A percentile compares a stretch with the other conserved stretches of the same genome.
Conservation (phyloP, 805 yeast species). For the Candida pseudofarinosa region DNA sequence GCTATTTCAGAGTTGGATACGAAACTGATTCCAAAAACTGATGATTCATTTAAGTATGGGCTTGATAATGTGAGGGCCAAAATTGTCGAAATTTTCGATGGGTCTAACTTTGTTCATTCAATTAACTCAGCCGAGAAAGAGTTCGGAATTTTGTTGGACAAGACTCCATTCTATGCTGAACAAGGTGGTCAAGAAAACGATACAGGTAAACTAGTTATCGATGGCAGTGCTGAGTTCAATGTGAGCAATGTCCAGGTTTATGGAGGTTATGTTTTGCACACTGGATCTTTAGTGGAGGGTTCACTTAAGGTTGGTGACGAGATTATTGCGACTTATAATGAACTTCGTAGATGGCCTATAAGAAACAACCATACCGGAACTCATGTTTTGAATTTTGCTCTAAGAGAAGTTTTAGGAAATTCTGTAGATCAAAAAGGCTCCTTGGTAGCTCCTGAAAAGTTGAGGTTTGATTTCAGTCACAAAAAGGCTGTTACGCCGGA, state of each 20-base stretch:
- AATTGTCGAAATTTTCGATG: conserved; percentile 68
- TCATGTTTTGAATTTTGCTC: conserved; percentile 85
- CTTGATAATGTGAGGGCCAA: conserved; percentile 64
- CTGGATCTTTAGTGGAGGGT: conserved; percentile 84
- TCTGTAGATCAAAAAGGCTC: conserved; percentile 95
- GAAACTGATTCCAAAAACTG: conserved; percentile 67
- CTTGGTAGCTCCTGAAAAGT: conserved; percentile 88
- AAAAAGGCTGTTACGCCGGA: conserved; percentile 73
- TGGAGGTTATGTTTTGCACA: conserved; percentile 94
- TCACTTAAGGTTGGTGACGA: conserved; percentile 59
- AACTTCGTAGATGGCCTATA: conserved; percentile 91
- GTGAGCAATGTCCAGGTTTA: conserved; percentile 90
- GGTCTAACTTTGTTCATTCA: conserved; percentile 53
- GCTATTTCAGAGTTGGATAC: conserved; percentile 68
- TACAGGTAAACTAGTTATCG: conserved; percentile 87
- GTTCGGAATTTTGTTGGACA: conserved; percentile 79
- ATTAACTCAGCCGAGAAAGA: conserved; percentile 41
- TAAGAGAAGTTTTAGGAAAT: conserved; percentile 82
- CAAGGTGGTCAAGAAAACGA: conserved; percentile 99
- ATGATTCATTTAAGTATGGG: conserved; percentile 78
- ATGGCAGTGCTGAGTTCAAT: conserved; percentile 80
- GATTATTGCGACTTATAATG: conserved; percentile 86
- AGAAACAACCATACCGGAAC: conserved; percentile 99
- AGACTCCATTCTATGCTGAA: conserved; percentile 95
- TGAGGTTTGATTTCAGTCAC: conserved; percentile 94